Evolutionary conservation across 2,329 filamentous ascomycete genomes (phyloP).

Genomic region (Seiridium unicorne): DNA sequence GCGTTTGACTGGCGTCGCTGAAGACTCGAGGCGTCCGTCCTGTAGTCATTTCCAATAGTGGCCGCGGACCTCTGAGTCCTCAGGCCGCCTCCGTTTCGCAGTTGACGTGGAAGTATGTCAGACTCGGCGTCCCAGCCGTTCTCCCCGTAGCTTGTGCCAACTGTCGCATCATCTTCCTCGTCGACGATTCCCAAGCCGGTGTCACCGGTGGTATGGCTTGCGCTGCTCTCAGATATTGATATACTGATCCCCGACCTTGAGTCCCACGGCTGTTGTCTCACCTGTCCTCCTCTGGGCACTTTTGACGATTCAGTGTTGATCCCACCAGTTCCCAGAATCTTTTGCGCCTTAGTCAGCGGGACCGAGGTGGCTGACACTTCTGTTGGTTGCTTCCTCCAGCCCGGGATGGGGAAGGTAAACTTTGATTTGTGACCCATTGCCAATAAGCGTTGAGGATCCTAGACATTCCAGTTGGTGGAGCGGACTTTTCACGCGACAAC

Average conservation of each 20-base stretch:
- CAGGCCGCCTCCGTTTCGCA: constrained; percentile 21
- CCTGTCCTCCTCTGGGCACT: constrained; percentile 10
- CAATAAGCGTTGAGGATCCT: background rate
- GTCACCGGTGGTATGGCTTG: constrained; percentile 28
- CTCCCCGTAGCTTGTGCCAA: constrained; percentile 22
- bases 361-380: constrained; percentile 27
- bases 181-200: constrained; percentile 22
- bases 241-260: constrained; percentile 43
- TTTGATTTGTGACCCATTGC: constrained; percentile 39
- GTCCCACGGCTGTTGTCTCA: constrained; percentile 36
- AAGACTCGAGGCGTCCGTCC: constrained; percentile 42
- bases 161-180: constrained; percentile 19
- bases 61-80: constrained; percentile 22
- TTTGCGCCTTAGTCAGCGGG: constrained; percentile 50
- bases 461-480: background rate
- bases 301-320: constrained; percentile 38
- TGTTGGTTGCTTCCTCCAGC: constrained; percentile 40
- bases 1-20: constrained; percentile 46
- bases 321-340: constrained; percentile 43
- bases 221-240: constrained; percentile 40
- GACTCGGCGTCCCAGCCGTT: constrained; percentile 47
- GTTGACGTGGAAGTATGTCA: constrained; percentile 38
- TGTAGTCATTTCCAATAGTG: constrained; percentile 21
- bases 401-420: constrained; percentile 48
- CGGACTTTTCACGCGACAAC: background rate